Evolutionary conservation across 2,329 filamentous ascomycete genomes (phyloP).

Genomic region (Lecanicillium sp.): DNA sequence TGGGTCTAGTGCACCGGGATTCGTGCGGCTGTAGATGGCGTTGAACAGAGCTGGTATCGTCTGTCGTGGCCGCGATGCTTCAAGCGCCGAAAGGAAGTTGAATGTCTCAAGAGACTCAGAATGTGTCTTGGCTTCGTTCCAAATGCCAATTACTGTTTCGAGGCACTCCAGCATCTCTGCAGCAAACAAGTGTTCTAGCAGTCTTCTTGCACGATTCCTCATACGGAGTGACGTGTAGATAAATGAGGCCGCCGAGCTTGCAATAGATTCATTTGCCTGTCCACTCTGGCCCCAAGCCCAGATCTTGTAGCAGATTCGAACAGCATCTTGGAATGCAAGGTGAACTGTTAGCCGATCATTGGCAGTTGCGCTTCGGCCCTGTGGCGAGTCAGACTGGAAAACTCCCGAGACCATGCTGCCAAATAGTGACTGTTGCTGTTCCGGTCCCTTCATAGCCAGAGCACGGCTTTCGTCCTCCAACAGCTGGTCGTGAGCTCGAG

Average conservation of each 20-base stretch:
- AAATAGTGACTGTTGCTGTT: constrained; percentile 81
- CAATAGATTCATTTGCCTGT: constrained; percentile 52
- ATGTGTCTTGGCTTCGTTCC: constrained; percentile 49
- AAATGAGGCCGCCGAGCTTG: constrained; percentile 69
- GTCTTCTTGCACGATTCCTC: constrained; percentile 77
- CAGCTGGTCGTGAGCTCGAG: constrained; percentile 76
- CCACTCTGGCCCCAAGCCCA: constrained; percentile 82
- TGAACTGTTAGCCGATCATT: constrained; percentile 91
- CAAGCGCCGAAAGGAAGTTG: constrained; percentile 80
- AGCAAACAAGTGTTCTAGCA: constrained; percentile 87
- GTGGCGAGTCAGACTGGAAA: constrained; percentile 69
- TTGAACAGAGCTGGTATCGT: constrained; percentile 93
- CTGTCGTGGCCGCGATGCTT: constrained; percentile 83
- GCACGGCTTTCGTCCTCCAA: constrained; percentile 65
- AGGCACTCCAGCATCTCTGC: constrained; percentile 90
- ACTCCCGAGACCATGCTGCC: constrained; percentile 91
- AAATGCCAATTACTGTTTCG: constrained; percentile 82
- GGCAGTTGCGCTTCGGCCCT: constrained; percentile 74
- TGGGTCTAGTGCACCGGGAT: constrained; percentile 69
- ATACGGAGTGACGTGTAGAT: constrained; percentile 84
- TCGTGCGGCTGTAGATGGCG: constrained; percentile 89
- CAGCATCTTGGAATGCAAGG: constrained; percentile 93
- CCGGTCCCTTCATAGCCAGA: constrained; percentile 65
- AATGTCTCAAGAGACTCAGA: constrained; percentile 58
- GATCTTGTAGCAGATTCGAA: constrained; percentile 83